Evolutionary conservation across 1,284 basidiomycete species (phyloP), one percentile per base, ranked within the genome.

Genomic region (Takashimella koratensis): DNA sequence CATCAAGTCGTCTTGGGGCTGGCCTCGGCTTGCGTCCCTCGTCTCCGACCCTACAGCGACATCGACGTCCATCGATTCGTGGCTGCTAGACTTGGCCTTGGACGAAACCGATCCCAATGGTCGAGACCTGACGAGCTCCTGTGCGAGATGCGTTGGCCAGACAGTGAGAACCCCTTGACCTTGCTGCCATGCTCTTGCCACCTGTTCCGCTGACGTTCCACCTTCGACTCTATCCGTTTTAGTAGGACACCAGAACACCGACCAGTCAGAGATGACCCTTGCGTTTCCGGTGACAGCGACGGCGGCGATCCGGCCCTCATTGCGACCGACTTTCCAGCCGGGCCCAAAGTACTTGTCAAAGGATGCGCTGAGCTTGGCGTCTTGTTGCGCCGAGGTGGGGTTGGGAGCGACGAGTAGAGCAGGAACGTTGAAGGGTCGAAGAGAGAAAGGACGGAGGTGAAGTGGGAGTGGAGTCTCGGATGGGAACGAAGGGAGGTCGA

Each of bases 91-190:
- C 12, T 20, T 20, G 10, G 21, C n/a, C n/a, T n/a, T n/a, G n/a
- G n/a, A n/a, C n/a, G n/a, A n/a, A n/a, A n/a, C n/a, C n/a, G n/a
- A n/a, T n/a, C n/a, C n/a, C 4, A 2, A 6, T 26, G 19, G 8
- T 45, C 52, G 21, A 46, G 30, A 21, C 47, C 21, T 12, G 45
- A 25, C 30, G 0, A 56, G 57, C 6, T 51, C 51, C 1, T 51
- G 49, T 19, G 41, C 54, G 10, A 73, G 61, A 44, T 68, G 65
- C n/a, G 56, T 63, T 1, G 71, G 71, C 71, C 71, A 73, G 4
- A 73, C 53, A 3, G 68, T 68, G 3, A 73, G 26, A 3, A 73
- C 59, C 12, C 71, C 71, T 26, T 61, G 51, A 20, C 48, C 49
- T 21, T 51, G 52, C 16, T 54, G 58, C 58, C 58, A 60, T 19